phyloP scores from a whole-genome alignment of 768 basidiomycete species.

The Rubroboletus pulcherrimus region DNA sequence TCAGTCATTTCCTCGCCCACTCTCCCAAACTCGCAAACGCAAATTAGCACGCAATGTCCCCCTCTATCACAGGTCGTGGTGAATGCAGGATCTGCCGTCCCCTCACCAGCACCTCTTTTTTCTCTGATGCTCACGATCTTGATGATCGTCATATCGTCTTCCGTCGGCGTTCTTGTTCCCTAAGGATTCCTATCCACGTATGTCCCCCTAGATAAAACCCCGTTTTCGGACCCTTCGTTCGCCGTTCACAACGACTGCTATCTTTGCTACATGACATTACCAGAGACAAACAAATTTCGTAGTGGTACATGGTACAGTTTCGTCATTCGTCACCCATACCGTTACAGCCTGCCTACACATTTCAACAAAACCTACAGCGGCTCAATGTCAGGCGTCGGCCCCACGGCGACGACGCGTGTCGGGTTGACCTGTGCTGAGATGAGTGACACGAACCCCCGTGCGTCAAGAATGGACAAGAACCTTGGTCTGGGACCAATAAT shows the following conservation, averaged over 20 bases:
- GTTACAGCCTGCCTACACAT: neutral
- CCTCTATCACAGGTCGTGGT: neutral
- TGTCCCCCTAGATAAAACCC: neutral
- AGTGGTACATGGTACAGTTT: constrained; percentile 1
- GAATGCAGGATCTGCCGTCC: constrained; percentile 10
- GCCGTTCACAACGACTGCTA: neutral
- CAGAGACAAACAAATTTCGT: constrained; percentile 5
- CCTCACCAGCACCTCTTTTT: constrained; percentile 5
- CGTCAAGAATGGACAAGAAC: constrained; percentile 3
- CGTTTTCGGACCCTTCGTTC: neutral
- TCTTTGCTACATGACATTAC: neutral
- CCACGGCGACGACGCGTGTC: constrained; percentile 68
- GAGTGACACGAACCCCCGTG: neutral
- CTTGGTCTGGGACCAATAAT: constrained; percentile 36
- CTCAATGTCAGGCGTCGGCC: constrained; percentile 67
- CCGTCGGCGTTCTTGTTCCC: constrained; percentile 24
- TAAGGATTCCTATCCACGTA: constrained; percentile 9
- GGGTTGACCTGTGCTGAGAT: constrained; percentile 64
- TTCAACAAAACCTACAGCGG: constrained; percentile 40
- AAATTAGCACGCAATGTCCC: constrained; percentile 25
- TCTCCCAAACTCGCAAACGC: constrained; percentile 13
- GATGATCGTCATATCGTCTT: constrained; percentile 24
- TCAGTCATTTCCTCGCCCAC: neutral
- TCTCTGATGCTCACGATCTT: constrained; percentile 23
- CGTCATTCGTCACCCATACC: neutral